These are phyloP conservation scores for Lentinula sp. DNA, from an alignment of 768 basidiomycete genomes.

Conservation along the genomic window DNA sequence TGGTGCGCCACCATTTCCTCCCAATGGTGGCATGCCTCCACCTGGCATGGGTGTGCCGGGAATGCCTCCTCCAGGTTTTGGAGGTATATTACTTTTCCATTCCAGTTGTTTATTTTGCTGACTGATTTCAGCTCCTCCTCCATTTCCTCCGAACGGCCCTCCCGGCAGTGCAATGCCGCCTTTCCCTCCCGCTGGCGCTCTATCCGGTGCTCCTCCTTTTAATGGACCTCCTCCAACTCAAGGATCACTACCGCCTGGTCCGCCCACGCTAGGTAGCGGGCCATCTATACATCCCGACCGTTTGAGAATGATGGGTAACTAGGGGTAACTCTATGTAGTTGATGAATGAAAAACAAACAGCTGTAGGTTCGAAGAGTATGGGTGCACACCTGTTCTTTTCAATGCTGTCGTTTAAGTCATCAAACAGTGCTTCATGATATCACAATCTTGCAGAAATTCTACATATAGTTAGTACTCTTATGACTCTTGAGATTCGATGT, in stretches of 20 bases:
- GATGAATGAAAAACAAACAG: background rate
- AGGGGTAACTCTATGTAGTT: background rate
- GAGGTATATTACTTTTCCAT: slow-evolving; percentile 29
- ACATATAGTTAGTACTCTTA: too few species aligned
- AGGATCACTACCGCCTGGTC: slow-evolving; percentile 25
- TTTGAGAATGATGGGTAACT: slow-evolving; percentile 64
- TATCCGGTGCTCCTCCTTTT: slow-evolving; percentile 18
- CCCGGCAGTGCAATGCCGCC: slow-evolving; percentile 41
- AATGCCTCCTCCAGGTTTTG: slow-evolving; percentile 37
- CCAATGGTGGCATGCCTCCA: slow-evolving; percentile 43
- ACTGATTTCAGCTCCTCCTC: slow-evolving; percentile 24
- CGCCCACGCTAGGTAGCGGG: slow-evolving; percentile 29
- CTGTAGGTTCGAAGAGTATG: background rate
- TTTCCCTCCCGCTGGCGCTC: slow-evolving; percentile 34
- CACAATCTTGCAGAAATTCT: too few species aligned
- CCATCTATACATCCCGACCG: slow-evolving; percentile 84
- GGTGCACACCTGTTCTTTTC: background rate
- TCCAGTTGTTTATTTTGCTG: slow-evolving; percentile 3
- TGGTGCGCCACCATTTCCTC: slow-evolving; percentile 72
- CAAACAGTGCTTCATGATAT: background rate
- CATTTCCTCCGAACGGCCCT: slow-evolving; percentile 47
- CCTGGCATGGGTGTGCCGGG: slow-evolving; percentile 31
- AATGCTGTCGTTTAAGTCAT: background rate
- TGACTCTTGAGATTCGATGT: too few species aligned
- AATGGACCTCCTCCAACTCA: slow-evolving; percentile 19